Evolutionary conservation across 2,329 filamentous ascomycete species (phyloP).

Genomic region (Colletotrichum sp.): DNA sequence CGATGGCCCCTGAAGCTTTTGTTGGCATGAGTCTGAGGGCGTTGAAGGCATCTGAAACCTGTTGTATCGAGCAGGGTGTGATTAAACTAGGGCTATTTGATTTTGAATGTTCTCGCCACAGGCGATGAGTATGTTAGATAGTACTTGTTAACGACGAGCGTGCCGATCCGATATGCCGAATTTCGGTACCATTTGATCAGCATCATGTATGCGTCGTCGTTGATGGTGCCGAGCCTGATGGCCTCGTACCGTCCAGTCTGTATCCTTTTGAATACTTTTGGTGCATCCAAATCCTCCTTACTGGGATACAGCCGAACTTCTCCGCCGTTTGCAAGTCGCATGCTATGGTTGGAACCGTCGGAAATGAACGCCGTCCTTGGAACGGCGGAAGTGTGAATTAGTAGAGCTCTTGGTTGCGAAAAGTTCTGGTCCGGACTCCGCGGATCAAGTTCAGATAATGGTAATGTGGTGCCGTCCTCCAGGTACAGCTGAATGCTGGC

Average conservation of each 20-base stretch:
- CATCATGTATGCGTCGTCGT: constrained; percentile 1
- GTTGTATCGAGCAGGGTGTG: neutral
- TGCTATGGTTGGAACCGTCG: neutral
- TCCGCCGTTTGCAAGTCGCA: neutral
- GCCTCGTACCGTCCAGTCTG: constrained; percentile 2
- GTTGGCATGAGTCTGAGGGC: neutral
- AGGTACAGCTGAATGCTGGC: neutral
- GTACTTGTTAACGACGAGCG: neutral
- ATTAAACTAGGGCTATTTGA: neutral
- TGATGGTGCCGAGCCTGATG: neutral
- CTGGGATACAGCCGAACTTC: neutral
- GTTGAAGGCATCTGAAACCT: neutral
- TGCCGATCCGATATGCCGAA: neutral
- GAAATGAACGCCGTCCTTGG: neutral
- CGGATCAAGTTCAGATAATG: neutral
- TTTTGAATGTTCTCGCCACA: neutral
- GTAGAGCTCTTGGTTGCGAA: neutral
- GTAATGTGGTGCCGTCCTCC: neutral
- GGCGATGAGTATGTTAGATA: neutral
- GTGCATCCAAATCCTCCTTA: neutral
- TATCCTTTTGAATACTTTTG: neutral
- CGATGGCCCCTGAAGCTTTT: neutral
- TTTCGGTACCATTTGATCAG: constrained; percentile 5
- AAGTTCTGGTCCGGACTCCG: neutral
- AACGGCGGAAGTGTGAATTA: neutral